Conservation (phyloP, 2,329 filamentous ascomycete genomes). For the Penicillium decumbens region DNA sequence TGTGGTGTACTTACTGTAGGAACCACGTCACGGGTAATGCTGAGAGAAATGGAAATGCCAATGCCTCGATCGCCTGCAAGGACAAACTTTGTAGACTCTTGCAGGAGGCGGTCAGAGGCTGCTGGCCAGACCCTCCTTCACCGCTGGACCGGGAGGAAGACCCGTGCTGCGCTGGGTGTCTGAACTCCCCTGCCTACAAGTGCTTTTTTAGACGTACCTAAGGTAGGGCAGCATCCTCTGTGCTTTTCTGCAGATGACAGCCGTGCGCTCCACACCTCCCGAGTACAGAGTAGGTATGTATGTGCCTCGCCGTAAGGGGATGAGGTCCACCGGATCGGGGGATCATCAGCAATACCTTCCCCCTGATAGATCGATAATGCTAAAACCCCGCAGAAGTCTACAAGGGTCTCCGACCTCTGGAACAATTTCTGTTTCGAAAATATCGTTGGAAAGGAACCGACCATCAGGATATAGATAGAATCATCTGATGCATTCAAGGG, state of each 20-base stretch:
- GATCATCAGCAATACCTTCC: slow-evolving; percentile 1
- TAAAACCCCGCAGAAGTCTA: slow-evolving; percentile 9
- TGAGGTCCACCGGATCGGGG: slow-evolving; percentile 3
- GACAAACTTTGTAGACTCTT: slow-evolving; percentile 25
- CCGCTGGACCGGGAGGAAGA: slow-evolving; percentile 18
- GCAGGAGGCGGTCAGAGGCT: slow-evolving; percentile 28
- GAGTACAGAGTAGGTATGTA: not conserved
- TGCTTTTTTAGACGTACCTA: not conserved
- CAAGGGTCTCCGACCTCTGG: slow-evolving; percentile 1
- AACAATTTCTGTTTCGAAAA: slow-evolving; percentile 14
- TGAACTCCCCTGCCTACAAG: slow-evolving; percentile 1
- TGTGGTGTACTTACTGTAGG: not conserved
- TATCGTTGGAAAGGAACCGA: slow-evolving; percentile 14
- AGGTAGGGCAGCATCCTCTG: not conserved
- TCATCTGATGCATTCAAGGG: not conserved
- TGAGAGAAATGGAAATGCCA: not conserved
- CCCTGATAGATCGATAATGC: slow-evolving; percentile 7
- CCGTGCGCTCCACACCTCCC: slow-evolving; percentile 6
- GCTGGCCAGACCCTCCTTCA: slow-evolving; percentile 13
- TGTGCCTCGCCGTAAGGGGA: slow-evolving; percentile 7
- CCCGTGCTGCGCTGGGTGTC: slow-evolving; percentile 21
- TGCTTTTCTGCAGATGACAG: slow-evolving; percentile 4
- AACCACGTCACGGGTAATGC: slow-evolving; percentile 5
- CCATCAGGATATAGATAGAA: not conserved
- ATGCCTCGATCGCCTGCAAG: slow-evolving; percentile 22